phyloP scores from a whole-genome alignment of 2,329 filamentous ascomycete species.

The Apiospora rasikravindrae region DNA sequence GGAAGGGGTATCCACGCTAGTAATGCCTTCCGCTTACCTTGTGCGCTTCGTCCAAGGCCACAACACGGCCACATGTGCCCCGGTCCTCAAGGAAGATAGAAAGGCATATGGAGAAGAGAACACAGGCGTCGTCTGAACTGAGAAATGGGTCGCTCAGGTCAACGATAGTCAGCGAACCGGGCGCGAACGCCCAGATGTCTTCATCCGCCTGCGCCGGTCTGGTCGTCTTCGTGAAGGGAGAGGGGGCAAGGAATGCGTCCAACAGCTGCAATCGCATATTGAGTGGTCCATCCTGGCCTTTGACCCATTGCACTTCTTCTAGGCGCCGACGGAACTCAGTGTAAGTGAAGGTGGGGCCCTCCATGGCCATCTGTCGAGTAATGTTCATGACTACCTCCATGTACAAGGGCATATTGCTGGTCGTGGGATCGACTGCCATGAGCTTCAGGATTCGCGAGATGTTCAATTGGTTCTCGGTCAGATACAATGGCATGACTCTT shows the following conservation, averaged over 20 bases:
- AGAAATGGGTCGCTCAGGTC: conserved; percentile 63
- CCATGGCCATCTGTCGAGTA: conserved; percentile 53
- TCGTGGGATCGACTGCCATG: conserved; percentile 52
- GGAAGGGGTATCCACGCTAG: background rate
- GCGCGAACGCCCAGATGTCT: conserved; percentile 35
- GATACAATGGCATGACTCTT: conserved; percentile 48
- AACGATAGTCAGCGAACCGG: conserved; percentile 59
- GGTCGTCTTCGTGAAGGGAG: conserved; percentile 22
- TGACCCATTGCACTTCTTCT: conserved; percentile 35
- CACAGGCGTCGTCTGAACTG: conserved; percentile 56
- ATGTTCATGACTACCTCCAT: conserved; percentile 46
- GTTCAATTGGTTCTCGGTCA: conserved; percentile 52
- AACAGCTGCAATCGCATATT: conserved; percentile 54
- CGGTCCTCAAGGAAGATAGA: conserved; percentile 52
- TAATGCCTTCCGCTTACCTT: conserved; percentile 46
- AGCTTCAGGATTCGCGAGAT: conserved; percentile 55
- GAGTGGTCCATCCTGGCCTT: conserved; percentile 47
- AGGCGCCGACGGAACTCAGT: conserved; percentile 43
- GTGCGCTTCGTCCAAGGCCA: conserved; percentile 65
- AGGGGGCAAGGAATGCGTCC: conserved; percentile 53
- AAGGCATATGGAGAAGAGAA: conserved; percentile 61
- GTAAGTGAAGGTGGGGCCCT: conserved; percentile 48
- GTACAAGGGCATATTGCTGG: conserved; percentile 51
- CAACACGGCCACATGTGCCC: conserved; percentile 47
- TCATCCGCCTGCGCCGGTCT: conserved; percentile 21